These are phyloP conservation scores for Brassica nigra DNA, from an alignment of 345 rosid genomes.

Conservation along the genomic window DNA sequence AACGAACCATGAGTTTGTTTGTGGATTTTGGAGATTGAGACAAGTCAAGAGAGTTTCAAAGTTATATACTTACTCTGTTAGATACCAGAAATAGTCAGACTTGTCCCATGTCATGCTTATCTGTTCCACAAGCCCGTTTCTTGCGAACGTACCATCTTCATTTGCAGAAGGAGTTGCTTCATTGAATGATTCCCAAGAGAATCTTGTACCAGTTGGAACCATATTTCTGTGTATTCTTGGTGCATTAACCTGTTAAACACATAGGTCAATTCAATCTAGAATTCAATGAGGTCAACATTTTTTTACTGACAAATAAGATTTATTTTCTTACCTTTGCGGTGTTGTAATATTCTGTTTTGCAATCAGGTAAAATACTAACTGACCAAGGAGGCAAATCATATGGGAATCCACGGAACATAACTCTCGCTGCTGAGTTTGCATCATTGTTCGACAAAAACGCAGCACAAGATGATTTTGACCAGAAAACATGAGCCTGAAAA, in stretches of 20 bases:
- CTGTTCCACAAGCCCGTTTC: slow-evolving; percentile 59
- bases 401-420: slow-evolving; percentile 56
- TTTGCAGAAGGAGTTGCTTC: slow-evolving; percentile 45
- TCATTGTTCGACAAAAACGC: slow-evolving; percentile 89
- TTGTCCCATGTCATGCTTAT: slow-evolving; percentile 60
- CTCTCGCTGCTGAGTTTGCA: slow-evolving; percentile 48
- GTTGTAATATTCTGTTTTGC: slow-evolving; percentile 77
- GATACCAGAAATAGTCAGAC: slow-evolving; percentile 58
- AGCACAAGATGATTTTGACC: slow-evolving; percentile 62
- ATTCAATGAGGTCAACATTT: not conserved
- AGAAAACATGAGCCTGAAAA: slow-evolving; percentile 72
- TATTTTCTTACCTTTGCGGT: slow-evolving; percentile 66
- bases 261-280: not conserved
- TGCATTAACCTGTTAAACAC: slow-evolving; percentile 45
- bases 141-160: slow-evolving; percentile 46
- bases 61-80: slow-evolving; percentile 49
- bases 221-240: slow-evolving; percentile 44
- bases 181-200: slow-evolving; percentile 57
- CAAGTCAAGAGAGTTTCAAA: slow-evolving; percentile 11
- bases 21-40: not conserved
- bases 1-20: not conserved
- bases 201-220: slow-evolving; percentile 46
- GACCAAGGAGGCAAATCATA: slow-evolving; percentile 92
- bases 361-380: slow-evolving; percentile 85
- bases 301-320: not conserved